Evolutionary conservation across 116 monocot genomes (phyloP).

Genomic region (Cymodocea nodosa): DNA sequence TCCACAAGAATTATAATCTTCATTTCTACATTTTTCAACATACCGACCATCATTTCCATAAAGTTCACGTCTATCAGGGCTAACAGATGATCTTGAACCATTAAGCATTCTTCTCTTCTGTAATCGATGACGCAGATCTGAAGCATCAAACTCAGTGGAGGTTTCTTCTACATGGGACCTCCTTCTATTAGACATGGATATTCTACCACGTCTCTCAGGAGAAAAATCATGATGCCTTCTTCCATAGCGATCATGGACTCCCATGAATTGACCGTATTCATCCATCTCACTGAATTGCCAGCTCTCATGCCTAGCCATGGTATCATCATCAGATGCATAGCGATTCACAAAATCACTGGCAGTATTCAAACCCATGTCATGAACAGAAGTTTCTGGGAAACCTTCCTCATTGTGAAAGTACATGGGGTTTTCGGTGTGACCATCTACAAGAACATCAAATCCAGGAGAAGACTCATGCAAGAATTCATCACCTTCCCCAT

Average conservation of each 20-base stretch:
- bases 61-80: slow-evolving; percentile 12
- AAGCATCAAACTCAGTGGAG: slow-evolving; percentile 17
- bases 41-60: slow-evolving; percentile 5
- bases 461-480: slow-evolving; percentile 60
- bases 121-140: slow-evolving; percentile 45
- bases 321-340: slow-evolving; percentile 28
- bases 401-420: slow-evolving; percentile 32
- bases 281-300: slow-evolving; percentile 12
- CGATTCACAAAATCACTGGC: slow-evolving; percentile 23
- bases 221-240: slow-evolving; percentile 18
- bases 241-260: background rate
- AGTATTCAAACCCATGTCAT: slow-evolving; percentile 16
- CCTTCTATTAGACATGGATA: slow-evolving; percentile 2
- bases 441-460: slow-evolving; percentile 71
- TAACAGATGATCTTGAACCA: slow-evolving; percentile 14
- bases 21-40: slow-evolving; percentile 9
- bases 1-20: slow-evolving; percentile 4
- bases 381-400: slow-evolving; percentile 9
- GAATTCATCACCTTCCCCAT: slow-evolving; percentile 38
- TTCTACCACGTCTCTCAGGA: slow-evolving; percentile 20
- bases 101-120: slow-evolving; percentile 33
- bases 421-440: slow-evolving; percentile 24
- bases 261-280: slow-evolving; percentile 15
- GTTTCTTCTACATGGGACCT: slow-evolving; percentile 10
- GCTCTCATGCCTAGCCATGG: slow-evolving; percentile 10